These are phyloP conservation scores for Ogataea hybrid DNA, from an alignment of 1,139 yeast species.

Conservation along the genomic window DNA sequence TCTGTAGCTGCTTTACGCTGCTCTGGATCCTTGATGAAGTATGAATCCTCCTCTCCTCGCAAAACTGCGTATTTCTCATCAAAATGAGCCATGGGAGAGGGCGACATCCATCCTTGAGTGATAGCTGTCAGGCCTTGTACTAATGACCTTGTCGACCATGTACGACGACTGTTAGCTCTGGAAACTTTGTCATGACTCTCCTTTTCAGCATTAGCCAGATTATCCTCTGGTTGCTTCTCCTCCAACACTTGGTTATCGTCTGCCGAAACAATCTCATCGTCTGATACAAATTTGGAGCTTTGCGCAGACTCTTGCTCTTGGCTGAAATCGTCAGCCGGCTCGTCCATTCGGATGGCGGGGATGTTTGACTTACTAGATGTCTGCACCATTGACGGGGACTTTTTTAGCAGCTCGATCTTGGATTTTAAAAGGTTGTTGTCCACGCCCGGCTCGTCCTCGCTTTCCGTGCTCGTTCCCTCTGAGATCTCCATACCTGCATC, in stretches of 20 bases:
- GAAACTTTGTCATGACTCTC: slow-evolving; percentile 2
- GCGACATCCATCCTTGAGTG: slow-evolving; percentile 24
- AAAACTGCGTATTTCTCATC: slow-evolving; percentile 35
- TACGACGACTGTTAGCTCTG: slow-evolving; percentile 8
- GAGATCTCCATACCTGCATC: slow-evolving; percentile 27
- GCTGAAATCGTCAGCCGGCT: background rate
- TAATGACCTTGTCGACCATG: slow-evolving; percentile 27
- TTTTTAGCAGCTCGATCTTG: slow-evolving; percentile 25
- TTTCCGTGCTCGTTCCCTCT: slow-evolving; percentile 16
- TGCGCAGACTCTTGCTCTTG: background rate
- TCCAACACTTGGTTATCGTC: slow-evolving; percentile 8
- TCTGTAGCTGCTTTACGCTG: slow-evolving; percentile 46
- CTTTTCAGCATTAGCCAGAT: background rate
- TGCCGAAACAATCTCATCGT: slow-evolving; percentile 4
- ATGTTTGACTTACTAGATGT: slow-evolving; percentile 19
- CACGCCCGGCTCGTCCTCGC: slow-evolving; percentile 18
- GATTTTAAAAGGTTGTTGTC: slow-evolving; percentile 26
- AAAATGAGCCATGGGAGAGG: slow-evolving; percentile 54
- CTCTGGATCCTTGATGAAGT: slow-evolving; percentile 41
- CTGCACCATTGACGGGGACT: slow-evolving; percentile 25
- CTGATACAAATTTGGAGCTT: background rate
- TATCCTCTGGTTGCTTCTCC: background rate
- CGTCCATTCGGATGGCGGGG: slow-evolving; percentile 14
- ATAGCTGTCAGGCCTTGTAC: slow-evolving; percentile 29
- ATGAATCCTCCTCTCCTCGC: slow-evolving; percentile 43